Evolutionary conservation across 2,329 filamentous ascomycete species (phyloP).

Genomic region (Fusarium nygamai): DNA sequence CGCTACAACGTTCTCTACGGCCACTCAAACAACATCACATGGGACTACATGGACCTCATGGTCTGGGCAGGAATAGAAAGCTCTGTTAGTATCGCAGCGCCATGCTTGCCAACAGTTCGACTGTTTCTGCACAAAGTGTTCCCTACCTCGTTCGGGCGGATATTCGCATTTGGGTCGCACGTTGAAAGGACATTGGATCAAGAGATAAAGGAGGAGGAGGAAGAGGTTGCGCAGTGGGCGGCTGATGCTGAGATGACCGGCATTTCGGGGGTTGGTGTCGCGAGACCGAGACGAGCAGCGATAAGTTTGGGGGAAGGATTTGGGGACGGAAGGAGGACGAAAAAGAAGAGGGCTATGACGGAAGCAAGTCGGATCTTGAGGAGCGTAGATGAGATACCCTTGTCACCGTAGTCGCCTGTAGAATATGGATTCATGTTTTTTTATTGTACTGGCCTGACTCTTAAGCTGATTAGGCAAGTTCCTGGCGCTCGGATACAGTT

Average conservation of each 20-base stretch:
- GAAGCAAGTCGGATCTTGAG: constrained; percentile 11
- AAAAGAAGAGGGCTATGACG: not conserved
- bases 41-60: constrained; percentile 20
- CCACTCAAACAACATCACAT: constrained; percentile 2
- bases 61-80: constrained; percentile 17
- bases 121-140: constrained; percentile 2
- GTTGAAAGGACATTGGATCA: not conserved
- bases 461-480: rapidly evolving
- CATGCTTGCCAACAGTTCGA: constrained; percentile 2
- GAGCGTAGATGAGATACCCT: constrained; percentile 8
- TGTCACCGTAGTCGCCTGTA: not conserved
- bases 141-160: constrained; percentile 1
- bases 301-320: not conserved
- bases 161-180: constrained; percentile 8
- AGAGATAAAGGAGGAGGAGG: constrained; percentile 14
- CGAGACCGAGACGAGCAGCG: not conserved
- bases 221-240: constrained; percentile 1
- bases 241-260: not conserved
- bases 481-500: rapidly evolving
- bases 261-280: not conserved
- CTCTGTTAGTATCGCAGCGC: constrained; percentile 9
- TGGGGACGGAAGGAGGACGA: not conserved
- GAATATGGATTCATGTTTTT: not conserved
- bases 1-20: constrained; percentile 19
- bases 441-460: not conserved